Conservation (phyloP, 495 filamentous ascomycete species). For the Aspergillus haitiensis region DNA sequence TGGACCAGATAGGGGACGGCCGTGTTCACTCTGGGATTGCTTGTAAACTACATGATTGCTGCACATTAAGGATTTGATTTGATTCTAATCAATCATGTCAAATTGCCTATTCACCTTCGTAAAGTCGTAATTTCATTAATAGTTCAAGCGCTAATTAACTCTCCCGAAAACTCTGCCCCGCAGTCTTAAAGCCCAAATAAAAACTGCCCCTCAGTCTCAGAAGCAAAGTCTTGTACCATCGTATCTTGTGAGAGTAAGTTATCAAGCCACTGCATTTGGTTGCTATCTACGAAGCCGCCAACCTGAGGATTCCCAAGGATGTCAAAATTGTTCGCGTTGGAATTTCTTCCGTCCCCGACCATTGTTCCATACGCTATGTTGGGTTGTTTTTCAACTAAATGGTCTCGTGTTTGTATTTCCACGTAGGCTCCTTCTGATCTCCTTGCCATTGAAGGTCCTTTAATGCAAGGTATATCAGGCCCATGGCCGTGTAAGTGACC, state of each 20-base stretch:
- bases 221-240: slow-evolving; percentile 11
- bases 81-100: too few relatives aligned
- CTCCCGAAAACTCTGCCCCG: background rate
- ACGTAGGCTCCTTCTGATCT: background rate
- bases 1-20: too few relatives aligned
- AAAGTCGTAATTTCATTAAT: background rate
- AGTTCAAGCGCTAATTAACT: background rate
- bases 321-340: slow-evolving; percentile 4
- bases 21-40: too few relatives aligned
- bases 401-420: background rate
- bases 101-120: background rate
- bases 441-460: background rate
- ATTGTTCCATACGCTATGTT: slow-evolving; percentile 1
- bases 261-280: slow-evolving; percentile 17
- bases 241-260: slow-evolving; percentile 8
- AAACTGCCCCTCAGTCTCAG: slow-evolving; percentile 16
- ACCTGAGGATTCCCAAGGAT: slow-evolving; percentile 14
- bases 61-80: too few relatives aligned
- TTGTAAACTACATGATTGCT: too few relatives aligned
- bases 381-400: slow-evolving; percentile 5
- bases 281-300: slow-evolving; percentile 15
- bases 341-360: background rate
- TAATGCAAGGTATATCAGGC: background rate
- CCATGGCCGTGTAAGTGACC: background rate
- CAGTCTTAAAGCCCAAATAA: background rate